Percentiles rank a stretch among this genome's conserved stretches.
These are phyloP conservation scores for Backusella tuberculispora DNA, from an alignment of 192 early-diverging fungal genomes.

Conservation along the genomic window DNA sequence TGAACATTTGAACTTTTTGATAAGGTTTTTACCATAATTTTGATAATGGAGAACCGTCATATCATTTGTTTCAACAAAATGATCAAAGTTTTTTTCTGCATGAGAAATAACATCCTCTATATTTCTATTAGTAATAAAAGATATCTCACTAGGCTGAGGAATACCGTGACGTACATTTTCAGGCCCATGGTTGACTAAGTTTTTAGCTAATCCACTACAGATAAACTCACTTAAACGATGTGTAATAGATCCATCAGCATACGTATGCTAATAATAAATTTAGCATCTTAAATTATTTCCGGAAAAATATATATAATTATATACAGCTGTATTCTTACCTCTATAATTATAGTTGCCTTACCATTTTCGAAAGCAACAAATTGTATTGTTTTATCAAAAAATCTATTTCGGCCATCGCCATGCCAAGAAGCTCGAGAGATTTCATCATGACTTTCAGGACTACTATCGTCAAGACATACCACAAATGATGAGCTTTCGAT, in stretches of 20 bases:
- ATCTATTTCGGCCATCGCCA: slow-evolving; percentile 95
- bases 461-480: slow-evolving; percentile 87
- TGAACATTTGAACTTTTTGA: slow-evolving; percentile 81
- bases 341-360: slow-evolving; percentile 56
- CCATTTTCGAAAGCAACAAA: slow-evolving; percentile 92
- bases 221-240: slow-evolving; percentile 86
- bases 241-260: slow-evolving; percentile 93
- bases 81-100: slow-evolving; percentile 81
- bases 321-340: background rate
- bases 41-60: slow-evolving; percentile 80
- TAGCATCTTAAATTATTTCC: too few relatives aligned
- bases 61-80: slow-evolving; percentile 76
- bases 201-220: slow-evolving; percentile 48
- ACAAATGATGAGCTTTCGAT: slow-evolving; percentile 89
- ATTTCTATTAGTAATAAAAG: slow-evolving; percentile 66
- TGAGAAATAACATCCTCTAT: slow-evolving; percentile 62
- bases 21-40: slow-evolving; percentile 90
- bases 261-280: slow-evolving; percentile 59
- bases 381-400: slow-evolving; percentile 96
- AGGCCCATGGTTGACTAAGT: slow-evolving; percentile 78
- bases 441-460: slow-evolving; percentile 91
- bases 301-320: background rate
- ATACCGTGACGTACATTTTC: slow-evolving; percentile 56
- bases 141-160: slow-evolving; percentile 66
- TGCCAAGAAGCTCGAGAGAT: slow-evolving; percentile 89